These are phyloP conservation scores for Lachnellula occidentalis DNA, from an alignment of 2,329 filamentous ascomycete genomes.

Conservation along the genomic window DNA sequence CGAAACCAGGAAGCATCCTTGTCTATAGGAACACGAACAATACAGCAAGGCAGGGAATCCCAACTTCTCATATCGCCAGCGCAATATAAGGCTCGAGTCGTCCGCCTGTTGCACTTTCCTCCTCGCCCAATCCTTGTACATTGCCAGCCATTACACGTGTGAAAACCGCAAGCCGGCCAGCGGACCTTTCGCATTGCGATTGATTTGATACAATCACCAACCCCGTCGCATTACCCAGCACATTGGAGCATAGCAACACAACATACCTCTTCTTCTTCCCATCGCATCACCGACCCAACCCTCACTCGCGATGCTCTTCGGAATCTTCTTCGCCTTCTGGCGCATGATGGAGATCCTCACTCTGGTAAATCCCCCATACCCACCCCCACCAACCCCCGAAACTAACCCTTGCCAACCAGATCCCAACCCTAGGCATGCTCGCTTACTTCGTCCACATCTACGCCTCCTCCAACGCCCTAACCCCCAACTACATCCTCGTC, in stretches of 20 bases:
- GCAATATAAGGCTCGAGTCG: neutral
- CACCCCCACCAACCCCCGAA: conserved; percentile 1
- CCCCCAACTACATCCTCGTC: conserved; percentile 57
- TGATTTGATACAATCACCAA: neutral
- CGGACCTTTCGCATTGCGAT: neutral
- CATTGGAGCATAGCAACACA: neutral
- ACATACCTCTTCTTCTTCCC: neutral
- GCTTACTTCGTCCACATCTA: conserved; percentile 61
- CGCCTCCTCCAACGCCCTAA: conserved; percentile 49
- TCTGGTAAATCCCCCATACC: conserved; percentile 42
- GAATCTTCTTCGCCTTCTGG: conserved; percentile 57
- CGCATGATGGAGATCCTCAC: conserved; percentile 58
- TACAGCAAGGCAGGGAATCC: neutral
- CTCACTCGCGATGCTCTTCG: conserved; percentile 49
- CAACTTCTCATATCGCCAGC: neutral
- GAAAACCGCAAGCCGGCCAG: neutral
- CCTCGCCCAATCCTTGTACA: neutral
- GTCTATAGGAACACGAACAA: conserved; percentile 5
- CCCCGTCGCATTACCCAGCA: neutral
- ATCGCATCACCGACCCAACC: neutral
- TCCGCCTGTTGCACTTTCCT: neutral
- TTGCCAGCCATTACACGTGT: neutral
- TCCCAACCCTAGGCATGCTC: conserved; percentile 61
- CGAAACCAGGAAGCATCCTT: conserved; percentile 18
- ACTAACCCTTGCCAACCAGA: conserved; percentile 37